Percentiles rank a stretch among this genome's conserved stretches.
phyloP scores from a whole-genome alignment of 2,329 filamentous ascomycete species.

The Beauveria scarabaeidicola region DNA sequence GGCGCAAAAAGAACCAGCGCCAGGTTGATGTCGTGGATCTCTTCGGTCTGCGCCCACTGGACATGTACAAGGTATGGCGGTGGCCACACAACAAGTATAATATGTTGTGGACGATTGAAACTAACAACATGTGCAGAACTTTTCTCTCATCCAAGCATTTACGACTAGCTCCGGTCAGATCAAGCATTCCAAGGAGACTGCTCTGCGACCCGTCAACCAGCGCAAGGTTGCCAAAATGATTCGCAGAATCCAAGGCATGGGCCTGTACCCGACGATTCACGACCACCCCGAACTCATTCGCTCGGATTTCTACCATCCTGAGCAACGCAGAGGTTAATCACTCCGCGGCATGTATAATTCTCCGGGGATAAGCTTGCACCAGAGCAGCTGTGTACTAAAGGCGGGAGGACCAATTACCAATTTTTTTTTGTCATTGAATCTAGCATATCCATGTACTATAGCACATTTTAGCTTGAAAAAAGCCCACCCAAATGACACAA shows the following conservation, averaged over 20 bases:
- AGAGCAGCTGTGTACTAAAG: conserved; percentile 1
- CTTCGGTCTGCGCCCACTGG: conserved; percentile 68
- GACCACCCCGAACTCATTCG: conserved; percentile 74
- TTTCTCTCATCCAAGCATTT: conserved; percentile 82
- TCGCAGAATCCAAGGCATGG: conserved; percentile 77
- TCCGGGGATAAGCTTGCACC: background rate
- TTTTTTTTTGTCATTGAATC: conserved; percentile 1
- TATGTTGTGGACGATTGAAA: background rate
- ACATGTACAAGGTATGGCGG: conserved; percentile 69
- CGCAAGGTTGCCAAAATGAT: conserved; percentile 89
- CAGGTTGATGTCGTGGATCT: conserved; percentile 68
- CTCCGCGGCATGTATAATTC: background rate
- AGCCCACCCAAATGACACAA: background rate
- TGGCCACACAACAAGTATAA: background rate
- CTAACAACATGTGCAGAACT: conserved; percentile 55
- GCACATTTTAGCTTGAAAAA: background rate
- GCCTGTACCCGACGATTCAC: conserved; percentile 86
- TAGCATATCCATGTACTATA: conserved; percentile 10
- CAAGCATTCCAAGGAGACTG: conserved; percentile 64
- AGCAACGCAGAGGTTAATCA: background rate
- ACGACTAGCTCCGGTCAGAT: conserved; percentile 81
- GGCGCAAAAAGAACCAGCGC: conserved; percentile 52
- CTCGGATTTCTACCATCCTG: conserved; percentile 23
- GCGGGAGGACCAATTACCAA: background rate
- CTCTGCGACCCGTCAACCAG: conserved; percentile 82